These are phyloP conservation scores for Mixia osmundae DNA, from an alignment of 1,284 basidiomycete genomes.

Conservation along the genomic window DNA sequence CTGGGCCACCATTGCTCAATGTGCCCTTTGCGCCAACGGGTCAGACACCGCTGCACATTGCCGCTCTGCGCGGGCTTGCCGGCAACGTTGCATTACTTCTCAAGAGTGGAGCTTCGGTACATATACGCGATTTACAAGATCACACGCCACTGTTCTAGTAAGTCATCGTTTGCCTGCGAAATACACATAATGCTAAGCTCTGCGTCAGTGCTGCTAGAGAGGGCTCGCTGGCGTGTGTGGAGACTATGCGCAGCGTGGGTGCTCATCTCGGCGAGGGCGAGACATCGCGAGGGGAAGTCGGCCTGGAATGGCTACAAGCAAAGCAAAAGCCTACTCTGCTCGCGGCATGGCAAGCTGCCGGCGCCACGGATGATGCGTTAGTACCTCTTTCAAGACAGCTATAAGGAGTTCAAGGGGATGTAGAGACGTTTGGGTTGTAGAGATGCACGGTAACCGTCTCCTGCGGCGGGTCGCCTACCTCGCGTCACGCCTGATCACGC, in stretches of 20 bases:
- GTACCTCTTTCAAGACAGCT: not conserved
- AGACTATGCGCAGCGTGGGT: conserved; percentile 44
- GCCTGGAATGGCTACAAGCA: too few relatives aligned
- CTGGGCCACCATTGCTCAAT: conserved; percentile 13
- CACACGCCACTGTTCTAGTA: conserved; percentile 43
- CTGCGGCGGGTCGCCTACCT: not conserved
- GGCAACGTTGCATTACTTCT: conserved; percentile 38
- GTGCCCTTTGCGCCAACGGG: conserved; percentile 22
- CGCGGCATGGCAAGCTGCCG: conserved; percentile 2
- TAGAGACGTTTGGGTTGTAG: not conserved
- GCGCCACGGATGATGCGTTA: not conserved
- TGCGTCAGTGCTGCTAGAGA: conserved; percentile 40
- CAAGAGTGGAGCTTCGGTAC: conserved; percentile 59
- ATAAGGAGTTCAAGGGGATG: not conserved
- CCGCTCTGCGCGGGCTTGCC: conserved; percentile 42
- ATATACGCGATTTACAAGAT: conserved; percentile 47
- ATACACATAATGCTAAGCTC: conserved; percentile 1
- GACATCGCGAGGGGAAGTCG: conserved; percentile 35
- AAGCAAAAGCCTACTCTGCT: not conserved
- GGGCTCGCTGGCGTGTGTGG: conserved; percentile 36
- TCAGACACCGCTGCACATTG: conserved; percentile 53
- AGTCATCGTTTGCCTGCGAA: conserved; percentile 15
- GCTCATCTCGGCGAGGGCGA: conserved; percentile 44
- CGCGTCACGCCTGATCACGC: too few relatives aligned
- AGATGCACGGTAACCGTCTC: not conserved